Base-by-base conservation (phyloP, 1,139 yeast genomes). In the Candida glucosophila region DNA sequence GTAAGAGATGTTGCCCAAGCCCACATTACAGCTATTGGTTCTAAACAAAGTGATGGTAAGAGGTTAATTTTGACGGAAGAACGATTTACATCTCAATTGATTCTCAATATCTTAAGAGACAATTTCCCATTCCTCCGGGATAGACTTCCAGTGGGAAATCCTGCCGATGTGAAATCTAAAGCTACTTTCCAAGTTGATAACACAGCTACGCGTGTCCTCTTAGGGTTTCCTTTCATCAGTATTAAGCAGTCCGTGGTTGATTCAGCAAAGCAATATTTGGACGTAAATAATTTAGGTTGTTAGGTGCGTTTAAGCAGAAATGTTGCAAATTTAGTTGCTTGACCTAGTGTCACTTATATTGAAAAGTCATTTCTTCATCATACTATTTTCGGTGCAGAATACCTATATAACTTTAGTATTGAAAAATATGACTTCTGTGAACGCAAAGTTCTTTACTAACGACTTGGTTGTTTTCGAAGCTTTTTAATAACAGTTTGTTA, bases 11-110 rank as follows among this genome's bases (percentile, higher is more conserved):
- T 29, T 14, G 29, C 31, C n/a, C 16, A 14, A 17, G 29, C 31
- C 8, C 76, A 67, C 38, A 44, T 67, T 12, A 34, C 39, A 17
- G 64, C 65, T 1, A 42, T 65, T 28, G 52, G 55, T 26, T 39
- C 34, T 14, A 34, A 29, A 7, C 40, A 37, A 15, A 39, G 47
- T 12, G 22, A 15, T n/a, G 30, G 30, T 12, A 17, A 35, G 24
- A 35, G 43, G 23, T 35, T 44, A 12, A 22, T 45, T 15, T 22
- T 40, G 14, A 17, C 27, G 15, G 29, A 27, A n/a, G 39, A 35
- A 15, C 29, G 30, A 19, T 39, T 34, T 27, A 32, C 31, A 17
- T 27, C 25, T 11, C 55, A 50, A 29, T 43, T 43, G 43, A 34
- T 47, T 23, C 24, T 45, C 20, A 47, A 51, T 25, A 35, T 46